phyloP scores from a whole-genome alignment of 352 stramenopile genomes.

The Phytophthora citrophthora region DNA sequence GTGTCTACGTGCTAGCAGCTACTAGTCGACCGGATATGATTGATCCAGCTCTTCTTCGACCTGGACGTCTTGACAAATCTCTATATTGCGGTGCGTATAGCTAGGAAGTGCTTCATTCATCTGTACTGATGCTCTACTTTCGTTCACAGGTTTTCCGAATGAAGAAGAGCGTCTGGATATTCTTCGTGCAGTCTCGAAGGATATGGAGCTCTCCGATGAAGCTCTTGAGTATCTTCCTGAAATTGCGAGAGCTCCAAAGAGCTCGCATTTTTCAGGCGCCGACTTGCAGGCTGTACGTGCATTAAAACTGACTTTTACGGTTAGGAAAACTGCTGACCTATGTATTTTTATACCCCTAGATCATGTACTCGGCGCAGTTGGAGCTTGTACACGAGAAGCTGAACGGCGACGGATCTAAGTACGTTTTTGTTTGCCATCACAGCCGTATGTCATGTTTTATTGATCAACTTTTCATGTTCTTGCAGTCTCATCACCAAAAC shows the following conservation, averaged over 20 bases:
- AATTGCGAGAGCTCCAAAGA: conserved; percentile 75
- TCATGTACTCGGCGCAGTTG: conserved; percentile 95
- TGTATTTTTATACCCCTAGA: conserved; percentile 32
- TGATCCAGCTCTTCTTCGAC: conserved; percentile 93
- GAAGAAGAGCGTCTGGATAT: conserved; percentile 83
- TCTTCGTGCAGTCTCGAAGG: conserved; percentile 70
- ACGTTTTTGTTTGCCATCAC: conserved; percentile 19
- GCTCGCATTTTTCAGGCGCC: conserved; percentile 89
- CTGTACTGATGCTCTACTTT: not conserved
- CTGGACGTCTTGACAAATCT: conserved; percentile 95
- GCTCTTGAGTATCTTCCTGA: conserved; percentile 76
- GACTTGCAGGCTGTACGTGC: conserved; percentile 91
- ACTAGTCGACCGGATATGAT: conserved; percentile 98
- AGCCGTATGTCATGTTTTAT: not conserved
- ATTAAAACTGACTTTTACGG: not conserved
- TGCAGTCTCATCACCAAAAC: conserved; percentile 56
- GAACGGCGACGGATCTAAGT: conserved; percentile 58
- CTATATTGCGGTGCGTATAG: conserved; percentile 82
- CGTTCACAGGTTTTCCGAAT: conserved; percentile 79
- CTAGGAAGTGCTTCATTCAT: not conserved
- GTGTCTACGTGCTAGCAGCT: conserved; percentile 95
- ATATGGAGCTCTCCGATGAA: conserved; percentile 78
- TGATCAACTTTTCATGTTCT: not conserved
- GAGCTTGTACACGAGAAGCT: conserved; percentile 93
- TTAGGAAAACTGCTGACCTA: not conserved